These are phyloP conservation scores for Scheffersomyces ergatensis DNA, from an alignment of 805 yeast genomes.

Conservation along the genomic window DNA sequence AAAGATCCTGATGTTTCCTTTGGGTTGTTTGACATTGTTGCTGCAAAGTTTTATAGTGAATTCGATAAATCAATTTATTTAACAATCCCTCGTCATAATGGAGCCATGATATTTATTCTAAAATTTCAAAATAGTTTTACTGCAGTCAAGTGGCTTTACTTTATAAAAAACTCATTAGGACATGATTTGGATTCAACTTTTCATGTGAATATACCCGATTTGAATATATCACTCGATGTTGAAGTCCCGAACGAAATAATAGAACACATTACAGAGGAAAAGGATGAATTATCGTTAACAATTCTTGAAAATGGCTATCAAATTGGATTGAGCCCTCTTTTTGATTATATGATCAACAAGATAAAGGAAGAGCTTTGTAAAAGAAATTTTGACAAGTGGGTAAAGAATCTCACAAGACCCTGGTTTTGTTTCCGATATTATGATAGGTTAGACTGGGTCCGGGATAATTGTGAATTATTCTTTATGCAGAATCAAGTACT, in stretches of 20 bases:
- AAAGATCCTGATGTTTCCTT: constrained; percentile 21
- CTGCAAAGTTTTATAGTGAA: constrained; percentile 56
- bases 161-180: constrained; percentile 50
- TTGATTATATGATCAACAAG: constrained; percentile 38
- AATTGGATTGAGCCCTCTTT: constrained; percentile 18
- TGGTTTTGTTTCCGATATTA: constrained; percentile 63
- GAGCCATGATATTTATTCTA: constrained; percentile 46
- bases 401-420: constrained; percentile 6
- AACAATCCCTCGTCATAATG: constrained; percentile 24
- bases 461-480: constrained; percentile 25
- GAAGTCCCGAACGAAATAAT: constrained; percentile 41
- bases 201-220: constrained; percentile 43
- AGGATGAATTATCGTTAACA: constrained; percentile 6
- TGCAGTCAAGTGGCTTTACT: constrained; percentile 62
- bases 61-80: constrained; percentile 71
- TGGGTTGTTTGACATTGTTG: constrained; percentile 13
- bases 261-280: constrained; percentile 9
- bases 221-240: constrained; percentile 44
- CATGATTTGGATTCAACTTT: constrained; percentile 22
- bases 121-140: constrained; percentile 51
- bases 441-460: constrained; percentile 64
- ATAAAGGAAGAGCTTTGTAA: constrained; percentile 29
- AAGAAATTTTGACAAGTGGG: constrained; percentile 5
- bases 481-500: constrained; percentile 26
- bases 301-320: constrained; percentile 20